Base-by-base conservation (phyloP, 352 stramenopile genomes). In the Phytophthora agathidicida region DNA sequence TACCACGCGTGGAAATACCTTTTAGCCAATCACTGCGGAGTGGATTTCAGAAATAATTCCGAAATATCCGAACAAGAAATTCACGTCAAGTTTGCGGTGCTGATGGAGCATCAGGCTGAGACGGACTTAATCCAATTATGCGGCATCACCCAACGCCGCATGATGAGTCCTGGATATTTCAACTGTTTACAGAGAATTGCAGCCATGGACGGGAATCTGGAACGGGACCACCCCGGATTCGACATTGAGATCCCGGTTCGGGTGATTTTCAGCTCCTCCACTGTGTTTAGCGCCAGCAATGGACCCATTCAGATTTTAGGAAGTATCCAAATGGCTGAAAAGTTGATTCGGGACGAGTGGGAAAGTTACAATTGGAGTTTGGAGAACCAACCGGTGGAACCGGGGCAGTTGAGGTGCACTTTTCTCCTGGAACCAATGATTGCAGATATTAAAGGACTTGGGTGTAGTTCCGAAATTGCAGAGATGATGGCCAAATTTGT, bases 341-440 rank as follows among this genome's bases (percentile, higher is more conserved):
- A 46, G 19, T 26, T 53, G 14, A 66, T 66, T 16, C 31, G 26
- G 3, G 57, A 65, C 6, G 17, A 60, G 11, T 65, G 47, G 48
- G 32, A 60, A 22, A 41, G 19, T 20, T 59, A 59, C 38, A 51
- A 58, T 33, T 60, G 38, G 57, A 66, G 46, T 27, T 44, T 66
- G 19, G 57, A 52, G 39, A 60, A 53, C 20, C 47, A 65, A 45
- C 47, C 47, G 1, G 57, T 65, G 7, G 38, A 53, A 1, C 16
- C 49, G 11, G 57, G 57, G 19, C 31, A 24, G 16, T 9, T 67
- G 35, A 42, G 49, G 13, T 67, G 58, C 37, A 62, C 58, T 20
- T 67, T 66, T 33, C 13, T 44, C 5, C 28, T 61, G 16, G 58
- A 67, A 20, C 42, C 41, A 2, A 67, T 67, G 42, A 31, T 60